phyloP scores from a whole-genome alignment of 2,329 filamentous ascomycete species.

The Mycosphaerella sp. region DNA sequence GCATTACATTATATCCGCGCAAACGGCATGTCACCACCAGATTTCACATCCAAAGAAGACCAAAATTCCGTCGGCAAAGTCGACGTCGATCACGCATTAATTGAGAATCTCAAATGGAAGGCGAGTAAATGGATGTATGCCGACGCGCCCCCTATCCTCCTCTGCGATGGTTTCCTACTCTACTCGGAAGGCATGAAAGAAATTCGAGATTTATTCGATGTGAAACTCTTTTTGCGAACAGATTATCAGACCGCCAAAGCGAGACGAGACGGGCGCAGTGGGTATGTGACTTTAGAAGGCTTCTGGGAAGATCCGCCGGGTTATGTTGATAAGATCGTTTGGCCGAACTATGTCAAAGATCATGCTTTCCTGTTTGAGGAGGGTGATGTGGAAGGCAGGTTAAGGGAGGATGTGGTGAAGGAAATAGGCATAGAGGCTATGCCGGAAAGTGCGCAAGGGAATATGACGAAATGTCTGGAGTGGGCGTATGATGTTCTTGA shows the following conservation, averaged over 20 bases:
- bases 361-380: slow-evolving; percentile 73
- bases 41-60: slow-evolving; percentile 53
- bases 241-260: slow-evolving; percentile 57
- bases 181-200: slow-evolving; percentile 55
- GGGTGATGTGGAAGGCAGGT: slow-evolving; percentile 57
- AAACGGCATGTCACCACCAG: slow-evolving; percentile 56
- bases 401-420: slow-evolving; percentile 42
- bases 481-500: slow-evolving; percentile 36
- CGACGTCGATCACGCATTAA: slow-evolving; percentile 34
- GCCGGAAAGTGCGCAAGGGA: slow-evolving; percentile 25
- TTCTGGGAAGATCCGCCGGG: slow-evolving; percentile 95
- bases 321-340: slow-evolving; percentile 90
- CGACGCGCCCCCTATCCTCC: slow-evolving; percentile 48
- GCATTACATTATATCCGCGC: slow-evolving; percentile 65
- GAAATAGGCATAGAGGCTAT: slow-evolving; percentile 29
- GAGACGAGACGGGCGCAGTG: slow-evolving; percentile 61
- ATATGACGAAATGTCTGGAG: slow-evolving; percentile 34
- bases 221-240: slow-evolving; percentile 72
- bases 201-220: slow-evolving; percentile 58
- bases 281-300: slow-evolving; percentile 73
- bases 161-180: slow-evolving; percentile 86
- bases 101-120: slow-evolving; percentile 31
- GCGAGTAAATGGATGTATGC: slow-evolving; percentile 26
- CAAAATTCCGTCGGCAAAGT: slow-evolving; percentile 46
- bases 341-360: slow-evolving; percentile 83